Percentiles rank a stretch among this genome's conserved stretches.
phyloP scores from a whole-genome alignment of 2,329 filamentous ascomycete species.

The Cladosporium sp. region DNA sequence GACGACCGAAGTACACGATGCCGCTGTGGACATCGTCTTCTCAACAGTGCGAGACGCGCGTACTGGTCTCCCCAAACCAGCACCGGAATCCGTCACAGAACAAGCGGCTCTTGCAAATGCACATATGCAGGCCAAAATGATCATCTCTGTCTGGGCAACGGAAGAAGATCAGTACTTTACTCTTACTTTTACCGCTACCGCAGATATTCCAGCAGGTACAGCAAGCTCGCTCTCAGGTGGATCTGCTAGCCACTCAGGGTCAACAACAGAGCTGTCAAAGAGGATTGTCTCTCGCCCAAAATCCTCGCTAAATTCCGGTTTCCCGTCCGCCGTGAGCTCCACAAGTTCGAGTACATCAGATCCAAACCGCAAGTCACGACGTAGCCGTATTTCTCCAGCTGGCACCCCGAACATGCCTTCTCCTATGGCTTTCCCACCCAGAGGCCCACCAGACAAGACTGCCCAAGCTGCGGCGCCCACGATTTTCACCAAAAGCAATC shows the following conservation, averaged over 20 bases:
- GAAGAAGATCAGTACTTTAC: slow-evolving; percentile 71
- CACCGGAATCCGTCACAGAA: slow-evolving; percentile 38
- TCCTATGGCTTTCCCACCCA: slow-evolving; percentile 66
- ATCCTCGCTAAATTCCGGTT: slow-evolving; percentile 37
- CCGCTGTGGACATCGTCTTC: slow-evolving; percentile 69
- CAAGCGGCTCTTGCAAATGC: slow-evolving; percentile 25
- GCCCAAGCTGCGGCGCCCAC: slow-evolving; percentile 62
- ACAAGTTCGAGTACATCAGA: slow-evolving; percentile 34
- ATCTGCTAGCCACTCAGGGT: slow-evolving; percentile 14
- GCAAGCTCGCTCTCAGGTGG: slow-evolving; percentile 1
- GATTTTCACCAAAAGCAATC: slow-evolving; percentile 69
- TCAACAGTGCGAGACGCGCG: slow-evolving; percentile 49
- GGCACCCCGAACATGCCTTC: slow-evolving; percentile 47
- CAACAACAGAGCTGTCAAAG: slow-evolving; percentile 29
- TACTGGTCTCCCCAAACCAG: slow-evolving; percentile 43
- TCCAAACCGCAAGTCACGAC: slow-evolving; percentile 4
- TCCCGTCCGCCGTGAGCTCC: slow-evolving; percentile 43
- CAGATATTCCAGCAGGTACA: not conserved
- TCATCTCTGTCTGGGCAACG: slow-evolving; percentile 73
- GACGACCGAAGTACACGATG: slow-evolving; percentile 56
- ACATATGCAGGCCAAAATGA: slow-evolving; percentile 69
- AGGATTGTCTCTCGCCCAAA: slow-evolving; percentile 46
- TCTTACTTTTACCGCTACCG: slow-evolving; percentile 69
- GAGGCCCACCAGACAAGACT: slow-evolving; percentile 63
- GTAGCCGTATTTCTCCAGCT: slow-evolving; percentile 32